Evolutionary conservation across 2,329 filamentous ascomycete species (phyloP), one percentile per base, ranked within the genome.

Genomic region (Dryadomyces quercivorus): DNA sequence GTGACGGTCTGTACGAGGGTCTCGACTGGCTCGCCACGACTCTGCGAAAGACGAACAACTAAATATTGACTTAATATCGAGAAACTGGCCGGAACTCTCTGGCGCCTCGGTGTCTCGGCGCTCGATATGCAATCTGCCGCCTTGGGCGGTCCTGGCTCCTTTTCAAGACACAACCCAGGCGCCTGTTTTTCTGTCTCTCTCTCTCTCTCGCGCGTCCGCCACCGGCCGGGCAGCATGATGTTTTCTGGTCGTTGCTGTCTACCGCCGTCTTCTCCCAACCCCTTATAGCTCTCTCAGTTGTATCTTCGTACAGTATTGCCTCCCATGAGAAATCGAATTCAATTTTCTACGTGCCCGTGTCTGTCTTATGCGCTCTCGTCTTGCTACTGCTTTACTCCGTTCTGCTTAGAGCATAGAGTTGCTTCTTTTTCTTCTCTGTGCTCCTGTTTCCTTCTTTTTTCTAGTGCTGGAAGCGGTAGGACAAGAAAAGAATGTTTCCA

Each of bases 1-100:
- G 92, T 82, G 93, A 97, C 74, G 92, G 92, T 89, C 87, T 97
- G 67, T 97, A 97, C 75, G 92, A 97, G 78, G 92, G 92, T 84
- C 88, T 97, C 67, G 91, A 92, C 77, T 92, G 88, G 86, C 84
- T 91, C 68, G 85, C 86, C 71, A 85, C 81, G 71, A 86, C 86
- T 67, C 83, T 93, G 72, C 82, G 85, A 73, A 91, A 91, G 81
- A 75, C 79, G 66, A 78, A 78, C 66, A 76, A 80, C 48, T 56
- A 51, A 38, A 47, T n/a, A 31, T 34, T 20, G 26, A 44, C 16
- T 40, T 26, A 48, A 20, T 34, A 31, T 12, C 42, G 16, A 44
- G 51, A 21, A 18, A 44, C 18, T 38, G 16, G 20, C 26, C 36
- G 26, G 26, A 12, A 20, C 50, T 44, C 38, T 31, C 50, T 31